Base-by-base conservation (phyloP, 176 grass and related monocot species). In the Musa troglodytarum region DNA sequence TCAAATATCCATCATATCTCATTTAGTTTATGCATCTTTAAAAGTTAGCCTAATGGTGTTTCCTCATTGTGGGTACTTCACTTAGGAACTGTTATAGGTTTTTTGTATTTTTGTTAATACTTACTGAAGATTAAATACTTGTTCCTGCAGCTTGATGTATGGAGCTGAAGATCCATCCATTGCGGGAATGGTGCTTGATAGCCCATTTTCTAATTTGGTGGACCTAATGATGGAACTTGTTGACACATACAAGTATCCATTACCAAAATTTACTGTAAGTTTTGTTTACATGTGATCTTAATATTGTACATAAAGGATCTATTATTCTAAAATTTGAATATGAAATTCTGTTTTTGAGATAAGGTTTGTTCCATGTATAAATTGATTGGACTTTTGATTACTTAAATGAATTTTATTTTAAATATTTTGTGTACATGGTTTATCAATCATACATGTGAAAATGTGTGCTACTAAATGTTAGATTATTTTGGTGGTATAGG, bases 191-290 rank as follows among this genome's bases (percentile, higher is more conserved):
- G 95, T 99, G 85, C 90, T 99, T 80, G 95, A 99, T 85, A 99
- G 95, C 68, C 90, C 95, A 74, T 99, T 99, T 80, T 99, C 95
- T 73, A 99, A 99, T 81, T 82, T 99, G 72, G 95, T 99, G 65
- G 88, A 94, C 61, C 85, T 99, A 78, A 99, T 99, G 95, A 94
- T 99, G 95, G 95, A 99, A 77, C 90, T 99, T 87, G 95, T 99
- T 55, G 95, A 99, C 81, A 99, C 89, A 16, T 99, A 99, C 76
- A 99, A 99, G 87, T 99, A 99, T 81, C 95, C 95, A 54, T 78
- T 99, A 62, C 95, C 95, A 78, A 99, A 99, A 87, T 99, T 99
- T 76, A 99, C 95, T 23, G 95, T 99, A 69, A 87, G 86, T 62
- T 75, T 64, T 26, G 55, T 23, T 24, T 53, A 26, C 49, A 16